Conservation (phyloP, 1,284 basidiomycete species). For the Gomphus bonarii region DNA sequence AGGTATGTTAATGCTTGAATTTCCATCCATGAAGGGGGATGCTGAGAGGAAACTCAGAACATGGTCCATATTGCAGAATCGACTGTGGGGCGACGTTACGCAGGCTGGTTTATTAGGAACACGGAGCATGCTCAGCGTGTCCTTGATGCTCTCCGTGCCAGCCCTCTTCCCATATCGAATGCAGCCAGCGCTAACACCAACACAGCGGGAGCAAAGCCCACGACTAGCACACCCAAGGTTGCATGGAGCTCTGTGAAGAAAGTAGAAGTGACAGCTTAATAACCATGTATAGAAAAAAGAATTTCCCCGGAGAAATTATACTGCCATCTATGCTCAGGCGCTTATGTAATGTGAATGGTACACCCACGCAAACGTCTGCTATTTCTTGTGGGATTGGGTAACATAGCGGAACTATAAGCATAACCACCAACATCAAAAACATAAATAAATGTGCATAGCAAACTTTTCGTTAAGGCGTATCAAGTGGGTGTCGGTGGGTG, state of each 20-base stretch:
- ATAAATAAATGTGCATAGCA: no score
- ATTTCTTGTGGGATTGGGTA: no score
- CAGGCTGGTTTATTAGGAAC: constrained; percentile 95
- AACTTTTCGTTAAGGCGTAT: no score
- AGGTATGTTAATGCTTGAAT: constrained; percentile 35
- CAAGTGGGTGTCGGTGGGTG: background rate
- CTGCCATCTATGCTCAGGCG: background rate
- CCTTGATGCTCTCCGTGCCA: constrained; percentile 63
- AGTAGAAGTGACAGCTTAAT: constrained; percentile 13
- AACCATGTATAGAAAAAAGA: background rate
- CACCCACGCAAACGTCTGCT: background rate
- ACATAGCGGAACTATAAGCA: no score
- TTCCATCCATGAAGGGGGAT: background rate
- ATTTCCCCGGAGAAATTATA: background rate
- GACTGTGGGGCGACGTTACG: constrained; percentile 85
- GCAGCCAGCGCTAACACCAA: constrained; percentile 1
- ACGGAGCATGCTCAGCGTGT: constrained; percentile 84
- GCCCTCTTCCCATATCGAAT: constrained; percentile 42
- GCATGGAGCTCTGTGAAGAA: constrained; percentile 50
- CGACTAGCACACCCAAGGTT: constrained; percentile 31
- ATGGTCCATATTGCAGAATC: constrained; percentile 96
- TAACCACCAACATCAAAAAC: no score
- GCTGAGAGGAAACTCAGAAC: constrained; percentile 39
- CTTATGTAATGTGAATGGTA: background rate
- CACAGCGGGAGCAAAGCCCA: background rate